Evolutionary conservation across 176 grass and related monocot genomes (phyloP).

Genomic region (Themeda triandra): DNA sequence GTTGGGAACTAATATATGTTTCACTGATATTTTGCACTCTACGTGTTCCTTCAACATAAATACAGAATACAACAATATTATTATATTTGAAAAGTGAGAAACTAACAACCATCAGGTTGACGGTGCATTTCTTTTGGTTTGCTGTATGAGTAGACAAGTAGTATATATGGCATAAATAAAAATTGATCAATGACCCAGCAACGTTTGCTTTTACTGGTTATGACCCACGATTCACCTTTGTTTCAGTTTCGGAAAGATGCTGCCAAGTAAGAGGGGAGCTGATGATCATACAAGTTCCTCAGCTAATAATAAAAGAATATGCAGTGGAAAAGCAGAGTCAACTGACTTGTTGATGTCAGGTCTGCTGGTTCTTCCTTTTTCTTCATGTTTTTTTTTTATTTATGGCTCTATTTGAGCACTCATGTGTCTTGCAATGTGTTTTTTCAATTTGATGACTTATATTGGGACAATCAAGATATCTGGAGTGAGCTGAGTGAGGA

Average conservation of each 20-base stretch:
- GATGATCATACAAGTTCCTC: not conserved
- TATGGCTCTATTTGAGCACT: not conserved
- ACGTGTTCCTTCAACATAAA: too few relatives aligned
- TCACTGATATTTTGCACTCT: too few relatives aligned
- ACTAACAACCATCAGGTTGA: not conserved
- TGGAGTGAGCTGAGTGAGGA: not conserved
- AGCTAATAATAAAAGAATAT: not conserved
- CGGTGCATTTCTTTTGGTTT: too few relatives aligned
- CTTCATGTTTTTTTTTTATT: not conserved
- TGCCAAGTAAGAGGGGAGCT: not conserved
- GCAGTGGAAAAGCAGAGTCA: not conserved
- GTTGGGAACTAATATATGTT: too few relatives aligned
- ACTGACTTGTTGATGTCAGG: not conserved
- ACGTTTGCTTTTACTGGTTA: not conserved
- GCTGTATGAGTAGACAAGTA: too few relatives aligned
- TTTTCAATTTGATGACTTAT: not conserved
- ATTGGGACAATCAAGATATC: not conserved
- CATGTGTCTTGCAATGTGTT: not conserved
- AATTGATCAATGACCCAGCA: too few relatives aligned
- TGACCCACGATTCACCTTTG: not conserved
- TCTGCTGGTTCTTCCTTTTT: not conserved
- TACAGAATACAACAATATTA: too few relatives aligned
- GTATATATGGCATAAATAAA: too few relatives aligned
- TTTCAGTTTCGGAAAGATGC: not conserved
- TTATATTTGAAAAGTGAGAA: not conserved